Base-by-base conservation (phyloP, 306 rosid genomes). In the Cicer bijugum region DNA sequence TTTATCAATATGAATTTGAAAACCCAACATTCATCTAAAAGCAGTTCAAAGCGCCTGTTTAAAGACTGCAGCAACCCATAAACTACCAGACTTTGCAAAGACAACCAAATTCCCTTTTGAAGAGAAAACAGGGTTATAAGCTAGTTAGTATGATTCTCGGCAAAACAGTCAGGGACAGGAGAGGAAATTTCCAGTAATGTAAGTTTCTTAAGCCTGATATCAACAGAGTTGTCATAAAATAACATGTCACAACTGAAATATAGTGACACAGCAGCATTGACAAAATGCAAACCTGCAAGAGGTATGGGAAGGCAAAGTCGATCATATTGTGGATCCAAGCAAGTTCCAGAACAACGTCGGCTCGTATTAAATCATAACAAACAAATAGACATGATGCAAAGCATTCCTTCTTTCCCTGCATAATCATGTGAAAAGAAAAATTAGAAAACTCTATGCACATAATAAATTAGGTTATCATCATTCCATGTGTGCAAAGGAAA, bases 391-490 rank as follows among this genome's bases (percentile, higher is more conserved):
- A 95, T 1, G 99, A 92, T 7, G 99, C 99, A 75, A 91, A 95
- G 89, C 99, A 95, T 82, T 95, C 99, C 82, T 91, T 95, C 97
- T 95, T 95, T 78, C 97, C 97, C 99, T 95, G 97, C 76, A 79
- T 42, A 39, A 59, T 61, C n/a, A 81, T 12, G 65, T 12, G 70
- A 67, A 81, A 82, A 64, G 33, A 42, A 20, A 33, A 80, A 71
- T 76, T 50, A 76, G 74, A 51, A 70, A 75, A 75, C 12, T 51
- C 74, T 44, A 59, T 11, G 38, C 61, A 61, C 60, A 61, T 40
- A 15, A 66, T 12, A 59, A 72, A 35, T 67, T 11, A 19, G 37
- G 61, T 77, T 44, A 67, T 14, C 33, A 64, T 16, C 61, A 72
- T 57, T 71, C 44, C 71, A 23, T 16, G 50, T 68, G 23, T 28